Evolutionary conservation across 2,329 filamentous ascomycete genomes (phyloP).

Genomic region (Fusarium miscanthi): DNA sequence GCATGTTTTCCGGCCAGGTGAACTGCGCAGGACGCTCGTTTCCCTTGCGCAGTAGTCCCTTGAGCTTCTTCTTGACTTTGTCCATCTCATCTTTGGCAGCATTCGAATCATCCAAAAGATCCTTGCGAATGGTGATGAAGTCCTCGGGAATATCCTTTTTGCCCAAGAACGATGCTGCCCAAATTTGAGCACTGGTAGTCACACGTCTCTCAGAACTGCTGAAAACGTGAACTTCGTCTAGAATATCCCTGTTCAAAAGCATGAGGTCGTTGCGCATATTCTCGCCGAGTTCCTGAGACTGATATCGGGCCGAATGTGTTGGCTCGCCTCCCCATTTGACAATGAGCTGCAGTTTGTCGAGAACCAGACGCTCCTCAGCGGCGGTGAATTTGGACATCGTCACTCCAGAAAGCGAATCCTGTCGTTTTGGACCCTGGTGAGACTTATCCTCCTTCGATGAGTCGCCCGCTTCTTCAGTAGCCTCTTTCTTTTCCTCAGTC

Average conservation of each 20-base stretch:
- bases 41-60: constrained; percentile 90
- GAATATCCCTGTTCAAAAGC: constrained; percentile 89
- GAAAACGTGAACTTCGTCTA: constrained; percentile 94
- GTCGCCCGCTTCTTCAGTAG: constrained; percentile 35
- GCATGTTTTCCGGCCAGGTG: constrained; percentile 96
- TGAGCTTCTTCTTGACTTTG: constrained; percentile 99
- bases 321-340: constrained; percentile 99
- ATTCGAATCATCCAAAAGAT: constrained; percentile 96
- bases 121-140: constrained; percentile 91
- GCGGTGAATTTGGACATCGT: constrained; percentile 95
- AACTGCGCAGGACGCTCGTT: constrained; percentile 94
- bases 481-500: constrained; percentile 46
- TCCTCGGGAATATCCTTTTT: constrained; percentile 86
- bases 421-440: constrained; percentile 65
- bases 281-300: constrained; percentile 92
- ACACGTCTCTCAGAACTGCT: constrained; percentile 96
- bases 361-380: constrained; percentile 88
- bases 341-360: constrained; percentile 96
- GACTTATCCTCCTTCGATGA: constrained; percentile 38
- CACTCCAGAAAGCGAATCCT: constrained; percentile 88
- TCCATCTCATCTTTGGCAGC: constrained; percentile 99
- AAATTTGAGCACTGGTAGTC: constrained; percentile 96
- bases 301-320: constrained; percentile 95
- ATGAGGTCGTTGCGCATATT: constrained; percentile 96
- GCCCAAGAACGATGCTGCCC: constrained; percentile 88